A percentile compares a stretch with the other conserved stretches of the same genome.
Conservation (phyloP, 305 asterid species). For the Solanum hybrid region DNA sequence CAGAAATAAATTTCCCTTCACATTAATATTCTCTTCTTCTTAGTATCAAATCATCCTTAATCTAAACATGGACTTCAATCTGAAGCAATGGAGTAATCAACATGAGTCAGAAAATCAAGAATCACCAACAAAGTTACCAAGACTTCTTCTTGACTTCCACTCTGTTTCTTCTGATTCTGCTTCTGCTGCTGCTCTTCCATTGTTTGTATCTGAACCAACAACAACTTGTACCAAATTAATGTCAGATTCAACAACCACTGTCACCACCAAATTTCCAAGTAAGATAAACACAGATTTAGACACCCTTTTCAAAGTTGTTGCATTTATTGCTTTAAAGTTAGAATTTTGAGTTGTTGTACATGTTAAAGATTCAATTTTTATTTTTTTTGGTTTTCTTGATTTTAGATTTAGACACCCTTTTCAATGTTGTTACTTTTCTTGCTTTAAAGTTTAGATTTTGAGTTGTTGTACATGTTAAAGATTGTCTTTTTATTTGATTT, state of each 20-base stretch:
- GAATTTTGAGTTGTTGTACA: background rate
- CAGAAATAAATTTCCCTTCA: constrained; percentile 1
- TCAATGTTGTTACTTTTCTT: background rate
- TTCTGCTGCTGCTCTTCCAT: constrained; percentile 36
- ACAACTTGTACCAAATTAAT: constrained; percentile 36
- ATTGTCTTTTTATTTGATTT: background rate
- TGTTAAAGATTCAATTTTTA: background rate
- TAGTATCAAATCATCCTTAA: background rate
- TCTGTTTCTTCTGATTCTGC: constrained; percentile 7
- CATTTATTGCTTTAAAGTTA: background rate
- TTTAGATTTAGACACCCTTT: background rate
- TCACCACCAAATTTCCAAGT: constrained; percentile 44
- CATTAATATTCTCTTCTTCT: background rate
- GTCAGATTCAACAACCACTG: constrained; percentile 28
- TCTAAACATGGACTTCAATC: constrained; percentile 55
- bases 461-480: background rate
- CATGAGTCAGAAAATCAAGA: constrained; percentile 36
- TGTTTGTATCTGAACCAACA: constrained; percentile 54
- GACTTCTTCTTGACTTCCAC: constrained; percentile 26
- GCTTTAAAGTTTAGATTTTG: background rate
- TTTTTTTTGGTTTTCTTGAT: background rate
- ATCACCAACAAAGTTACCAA: constrained; percentile 34
- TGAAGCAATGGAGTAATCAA: constrained; percentile 63
- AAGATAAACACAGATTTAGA: background rate
- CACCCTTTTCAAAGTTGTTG: background rate